Conservation (phyloP, 1,284 basidiomycete species). For the Tylopilus sp. region DNA sequence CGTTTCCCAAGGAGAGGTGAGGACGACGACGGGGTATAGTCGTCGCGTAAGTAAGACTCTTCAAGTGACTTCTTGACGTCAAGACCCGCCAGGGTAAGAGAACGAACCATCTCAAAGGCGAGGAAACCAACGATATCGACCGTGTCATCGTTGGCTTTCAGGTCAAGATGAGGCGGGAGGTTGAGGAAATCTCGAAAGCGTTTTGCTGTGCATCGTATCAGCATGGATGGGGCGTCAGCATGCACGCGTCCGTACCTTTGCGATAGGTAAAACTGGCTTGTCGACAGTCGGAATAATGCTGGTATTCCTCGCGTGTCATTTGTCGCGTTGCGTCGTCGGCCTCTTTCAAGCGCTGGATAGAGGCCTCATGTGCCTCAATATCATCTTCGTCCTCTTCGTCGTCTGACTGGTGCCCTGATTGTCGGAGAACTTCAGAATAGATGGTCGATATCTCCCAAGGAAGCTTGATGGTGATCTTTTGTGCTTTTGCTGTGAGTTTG, state of each 20-base stretch:
- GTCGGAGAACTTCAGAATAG: conserved; percentile 86
- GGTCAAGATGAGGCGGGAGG: conserved; percentile 89
- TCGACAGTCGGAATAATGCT: conserved; percentile 97
- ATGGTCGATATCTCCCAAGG: conserved; percentile 97
- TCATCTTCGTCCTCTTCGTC: conserved; percentile 98
- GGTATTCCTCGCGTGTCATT: conserved; percentile 98
- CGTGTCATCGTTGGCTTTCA: conserved; percentile 95
- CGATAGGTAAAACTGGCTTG: conserved; percentile 98
- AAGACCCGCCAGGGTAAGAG: conserved; percentile 88
- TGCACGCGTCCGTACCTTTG: conserved; percentile 72
- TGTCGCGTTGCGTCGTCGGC: conserved; percentile 95
- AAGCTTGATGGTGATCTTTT: conserved; percentile 95
- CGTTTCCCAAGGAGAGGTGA: conserved; percentile 78
- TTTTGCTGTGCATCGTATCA: conserved; percentile 68
- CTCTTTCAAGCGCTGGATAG: conserved; percentile 90
- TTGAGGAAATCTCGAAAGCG: conserved; percentile 97
- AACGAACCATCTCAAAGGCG: conserved; percentile 97
- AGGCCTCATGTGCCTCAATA: conserved; percentile 95
- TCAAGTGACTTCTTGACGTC: conserved; percentile 85
- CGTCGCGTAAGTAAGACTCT: conserved; percentile 75
- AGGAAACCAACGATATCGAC: conserved; percentile 98
- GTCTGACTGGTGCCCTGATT: conserved; percentile 81
- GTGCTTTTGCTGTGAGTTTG: conserved; percentile 85
- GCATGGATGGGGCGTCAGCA: neutral
- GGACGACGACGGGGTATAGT: conserved; percentile 56